Evolutionary conservation across 495 filamentous ascomycete species (phyloP).

Genomic region (Cercophora samala): DNA sequence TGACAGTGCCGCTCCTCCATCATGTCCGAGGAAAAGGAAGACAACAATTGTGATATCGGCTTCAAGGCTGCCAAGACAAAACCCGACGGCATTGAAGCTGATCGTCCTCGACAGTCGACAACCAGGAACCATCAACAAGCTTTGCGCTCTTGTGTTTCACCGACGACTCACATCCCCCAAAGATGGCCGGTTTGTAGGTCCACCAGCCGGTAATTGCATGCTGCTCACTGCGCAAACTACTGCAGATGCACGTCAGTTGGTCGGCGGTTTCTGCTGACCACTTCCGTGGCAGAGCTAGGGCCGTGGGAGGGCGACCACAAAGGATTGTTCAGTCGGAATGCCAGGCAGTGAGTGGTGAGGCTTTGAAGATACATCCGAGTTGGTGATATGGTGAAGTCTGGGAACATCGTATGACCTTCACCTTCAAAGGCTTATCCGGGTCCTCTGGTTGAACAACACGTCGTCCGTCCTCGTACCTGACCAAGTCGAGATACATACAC

Average conservation of each 20-base stretch:
- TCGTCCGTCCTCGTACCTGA: not conserved
- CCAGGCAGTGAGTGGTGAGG: too few species aligned
- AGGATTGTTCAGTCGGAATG: not conserved
- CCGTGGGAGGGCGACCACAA: not conserved
- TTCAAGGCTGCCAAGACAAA: not conserved
- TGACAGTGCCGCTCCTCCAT: not conserved
- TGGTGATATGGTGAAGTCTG: too few species aligned
- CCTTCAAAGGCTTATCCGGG: not conserved
- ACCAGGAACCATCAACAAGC: not conserved
- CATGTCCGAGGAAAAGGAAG: not conserved
- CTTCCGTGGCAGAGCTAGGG: not conserved
- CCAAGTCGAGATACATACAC: not conserved
- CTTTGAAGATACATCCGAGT: not conserved
- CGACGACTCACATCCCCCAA: not conserved
- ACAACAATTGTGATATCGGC: not conserved
- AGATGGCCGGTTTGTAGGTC: not conserved
- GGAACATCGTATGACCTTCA: not conserved
- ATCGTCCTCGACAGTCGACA: not conserved
- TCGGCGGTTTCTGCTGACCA: too few species aligned
- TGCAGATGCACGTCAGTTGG: not conserved
- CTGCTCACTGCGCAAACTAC: not conserved
- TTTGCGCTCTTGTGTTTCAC: not conserved
- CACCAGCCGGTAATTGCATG: not conserved
- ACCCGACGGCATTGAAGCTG: not conserved
- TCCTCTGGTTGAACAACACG: not conserved